These are phyloP conservation scores for Fusarium coffeatum DNA, from an alignment of 2,329 filamentous ascomycete genomes.

Conservation along the genomic window DNA sequence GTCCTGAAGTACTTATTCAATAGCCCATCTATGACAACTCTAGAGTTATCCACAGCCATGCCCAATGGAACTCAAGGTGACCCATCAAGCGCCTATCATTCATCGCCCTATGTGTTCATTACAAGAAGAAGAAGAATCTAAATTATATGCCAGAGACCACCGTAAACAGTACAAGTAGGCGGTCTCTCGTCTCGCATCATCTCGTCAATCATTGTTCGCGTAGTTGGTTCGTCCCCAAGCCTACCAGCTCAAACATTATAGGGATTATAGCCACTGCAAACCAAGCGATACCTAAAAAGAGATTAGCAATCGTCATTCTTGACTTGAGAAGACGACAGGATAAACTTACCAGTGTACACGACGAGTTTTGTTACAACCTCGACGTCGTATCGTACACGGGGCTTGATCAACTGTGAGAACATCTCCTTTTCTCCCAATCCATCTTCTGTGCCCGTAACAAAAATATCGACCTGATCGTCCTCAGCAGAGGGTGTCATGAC, in stretches of 20 bases:
- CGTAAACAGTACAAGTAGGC: constrained; percentile 9
- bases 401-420: constrained; percentile 85
- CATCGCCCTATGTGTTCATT: constrained; percentile 43
- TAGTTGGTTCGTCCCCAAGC: constrained; percentile 59
- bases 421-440: constrained; percentile 78
- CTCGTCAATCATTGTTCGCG: constrained; percentile 38
- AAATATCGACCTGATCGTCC: constrained; percentile 50
- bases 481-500: constrained; percentile 50
- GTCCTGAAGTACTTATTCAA: constrained; percentile 1
- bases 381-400: constrained; percentile 95
- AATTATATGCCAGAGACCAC: constrained; percentile 23
- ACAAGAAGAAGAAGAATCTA: constrained; percentile 33
- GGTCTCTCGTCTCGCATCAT: constrained; percentile 20
- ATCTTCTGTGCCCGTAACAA: constrained; percentile 54
- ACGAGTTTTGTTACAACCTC: constrained; percentile 97
- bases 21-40: constrained; percentile 9
- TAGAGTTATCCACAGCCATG: constrained; percentile 21
- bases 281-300: constrained; percentile 78
- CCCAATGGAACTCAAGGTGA: constrained; percentile 5
- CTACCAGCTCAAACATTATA: constrained; percentile 74
- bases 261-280: constrained; percentile 81
- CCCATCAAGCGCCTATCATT: constrained; percentile 37
- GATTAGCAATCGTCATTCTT: constrained; percentile 5
- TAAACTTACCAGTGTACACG: constrained; percentile 81
- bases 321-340: neutral